phyloP scores from a whole-genome alignment of 1,284 basidiomycete species.

The Athelia psychrophila region DNA sequence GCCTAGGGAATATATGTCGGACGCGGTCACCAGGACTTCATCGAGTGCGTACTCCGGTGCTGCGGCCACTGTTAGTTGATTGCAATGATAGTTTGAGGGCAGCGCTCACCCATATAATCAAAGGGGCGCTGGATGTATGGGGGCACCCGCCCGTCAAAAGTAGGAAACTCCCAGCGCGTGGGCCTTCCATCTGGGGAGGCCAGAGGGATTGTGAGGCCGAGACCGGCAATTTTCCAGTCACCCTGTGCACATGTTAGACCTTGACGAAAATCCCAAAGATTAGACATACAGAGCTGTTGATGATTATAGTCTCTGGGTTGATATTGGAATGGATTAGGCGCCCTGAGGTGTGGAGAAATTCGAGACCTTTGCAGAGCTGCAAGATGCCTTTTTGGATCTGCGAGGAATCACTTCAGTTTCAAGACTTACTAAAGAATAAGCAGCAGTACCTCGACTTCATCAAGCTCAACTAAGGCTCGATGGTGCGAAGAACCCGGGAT shows the following conservation, averaged over 20 bases:
- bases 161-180: constrained; percentile 86
- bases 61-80: constrained; percentile 24
- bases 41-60: constrained; percentile 96
- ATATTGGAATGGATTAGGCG: constrained; percentile 93
- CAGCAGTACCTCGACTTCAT: constrained; percentile 79
- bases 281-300: constrained; percentile 78
- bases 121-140: constrained; percentile 88
- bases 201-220: constrained; percentile 85
- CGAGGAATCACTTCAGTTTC: constrained; percentile 7
- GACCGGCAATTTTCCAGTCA: constrained; percentile 96
- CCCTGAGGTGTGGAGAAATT: constrained; percentile 90
- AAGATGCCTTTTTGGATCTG: constrained; percentile 97
- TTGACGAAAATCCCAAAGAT: constrained; percentile 5
- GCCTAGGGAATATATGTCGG: constrained; percentile 95
- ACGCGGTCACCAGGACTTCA: constrained; percentile 80
- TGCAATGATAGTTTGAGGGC: not conserved
- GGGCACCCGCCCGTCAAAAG: constrained; percentile 80
- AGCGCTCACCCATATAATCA: constrained; percentile 82
- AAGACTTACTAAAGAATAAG: constrained; percentile 8
- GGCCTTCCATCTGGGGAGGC: constrained; percentile 67
- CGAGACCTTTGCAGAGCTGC: constrained; percentile 90
- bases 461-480: constrained; percentile 65
- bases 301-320: constrained; percentile 79
- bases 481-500: constrained; percentile 62
- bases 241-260: constrained; percentile 52